A percentile compares a stretch with the other conserved stretches of the same genome.
phyloP scores from a whole-genome alignment of 768 basidiomycete species.

The Tylopilus cervinicoccineus region DNA sequence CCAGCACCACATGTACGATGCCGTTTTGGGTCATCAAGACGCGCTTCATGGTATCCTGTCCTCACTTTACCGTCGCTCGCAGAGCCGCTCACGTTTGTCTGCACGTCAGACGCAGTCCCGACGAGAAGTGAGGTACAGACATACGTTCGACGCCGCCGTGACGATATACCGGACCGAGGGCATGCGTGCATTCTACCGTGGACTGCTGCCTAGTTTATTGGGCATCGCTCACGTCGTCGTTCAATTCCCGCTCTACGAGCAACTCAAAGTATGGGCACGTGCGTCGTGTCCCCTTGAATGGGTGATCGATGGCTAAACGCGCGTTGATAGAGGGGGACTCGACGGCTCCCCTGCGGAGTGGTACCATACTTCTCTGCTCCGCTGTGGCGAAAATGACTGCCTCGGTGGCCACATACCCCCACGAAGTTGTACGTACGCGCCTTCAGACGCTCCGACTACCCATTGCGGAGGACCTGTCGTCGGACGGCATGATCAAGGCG shows the following conservation, averaged over 20 bases:
- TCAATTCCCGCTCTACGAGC: conserved; percentile 95
- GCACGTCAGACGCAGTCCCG: conserved; percentile 71
- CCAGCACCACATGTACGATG: conserved; percentile 91
- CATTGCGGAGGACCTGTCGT: conserved; percentile 53
- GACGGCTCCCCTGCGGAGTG: conserved; percentile 24
- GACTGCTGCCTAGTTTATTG: conserved; percentile 86
- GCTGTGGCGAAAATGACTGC: conserved; percentile 96
- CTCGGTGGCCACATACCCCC: conserved; percentile 93
- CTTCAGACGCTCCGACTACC: conserved; percentile 81
- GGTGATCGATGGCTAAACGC: background rate
- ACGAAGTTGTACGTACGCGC: conserved; percentile 98
- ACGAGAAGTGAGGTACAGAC: conserved; percentile 74
- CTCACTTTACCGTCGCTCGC: background rate
- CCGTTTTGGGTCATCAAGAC: conserved; percentile 99
- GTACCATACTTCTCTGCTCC: conserved; percentile 82
- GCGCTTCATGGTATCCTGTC: conserved; percentile 84
- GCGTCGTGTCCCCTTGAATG: conserved; percentile 36
- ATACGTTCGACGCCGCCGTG: conserved; percentile 84
- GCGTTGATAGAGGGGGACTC: conserved; percentile 27
- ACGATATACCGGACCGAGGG: conserved; percentile 93
- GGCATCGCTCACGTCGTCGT: conserved; percentile 95
- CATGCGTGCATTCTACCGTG: conserved; percentile 85
- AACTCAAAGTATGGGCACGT: conserved; percentile 85
- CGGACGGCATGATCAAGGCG: conserved; percentile 56
- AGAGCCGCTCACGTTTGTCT: conserved; percentile 7